Percentiles rank a stretch among this genome's conserved stretches.
These are phyloP conservation scores for Dichotomopilus funicola DNA, from an alignment of 2,329 filamentous ascomycete genomes.

Conservation along the genomic window DNA sequence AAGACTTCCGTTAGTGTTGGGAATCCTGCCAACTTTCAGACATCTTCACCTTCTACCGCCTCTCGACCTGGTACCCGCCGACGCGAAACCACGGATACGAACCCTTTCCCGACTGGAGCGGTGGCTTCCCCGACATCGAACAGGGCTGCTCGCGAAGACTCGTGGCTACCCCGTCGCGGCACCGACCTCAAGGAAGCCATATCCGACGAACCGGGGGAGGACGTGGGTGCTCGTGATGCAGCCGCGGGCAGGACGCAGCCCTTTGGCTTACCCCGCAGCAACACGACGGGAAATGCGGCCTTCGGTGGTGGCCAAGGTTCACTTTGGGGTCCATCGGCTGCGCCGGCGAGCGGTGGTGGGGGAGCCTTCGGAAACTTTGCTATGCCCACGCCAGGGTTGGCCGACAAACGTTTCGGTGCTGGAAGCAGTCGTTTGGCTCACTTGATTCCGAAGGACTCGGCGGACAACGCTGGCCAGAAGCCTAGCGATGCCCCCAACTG, in stretches of 20 bases:
- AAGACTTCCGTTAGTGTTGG: slow-evolving; percentile 78
- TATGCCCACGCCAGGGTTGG: slow-evolving; percentile 48
- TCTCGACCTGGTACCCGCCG: slow-evolving; percentile 70
- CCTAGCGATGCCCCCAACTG: slow-evolving; percentile 47
- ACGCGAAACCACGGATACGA: slow-evolving; percentile 72
- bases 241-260: slow-evolving; percentile 28
- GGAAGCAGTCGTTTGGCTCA: slow-evolving; percentile 83
- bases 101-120: slow-evolving; percentile 48
- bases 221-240: slow-evolving; percentile 29
- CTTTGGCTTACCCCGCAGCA: slow-evolving; percentile 49
- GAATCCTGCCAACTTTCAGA: slow-evolving; percentile 56
- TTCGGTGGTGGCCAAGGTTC: slow-evolving; percentile 38
- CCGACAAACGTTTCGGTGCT: slow-evolving; percentile 68
- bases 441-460: slow-evolving; percentile 69
- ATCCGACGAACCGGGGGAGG: slow-evolving; percentile 48
- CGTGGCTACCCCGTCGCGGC: slow-evolving; percentile 51
- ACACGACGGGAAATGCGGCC: slow-evolving; percentile 43
- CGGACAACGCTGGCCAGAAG: slow-evolving; percentile 54
- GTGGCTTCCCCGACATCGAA: slow-evolving; percentile 56
- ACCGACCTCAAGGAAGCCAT: slow-evolving; percentile 46
- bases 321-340: slow-evolving; percentile 46
- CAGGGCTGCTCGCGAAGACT: slow-evolving; percentile 59
- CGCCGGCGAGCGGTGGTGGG: slow-evolving; percentile 56
- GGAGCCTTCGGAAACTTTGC: slow-evolving; percentile 89
- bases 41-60: slow-evolving; percentile 65